Evolutionary conservation across 768 basidiomycete genomes (phyloP).

Genomic region (Suillus weaverae): DNA sequence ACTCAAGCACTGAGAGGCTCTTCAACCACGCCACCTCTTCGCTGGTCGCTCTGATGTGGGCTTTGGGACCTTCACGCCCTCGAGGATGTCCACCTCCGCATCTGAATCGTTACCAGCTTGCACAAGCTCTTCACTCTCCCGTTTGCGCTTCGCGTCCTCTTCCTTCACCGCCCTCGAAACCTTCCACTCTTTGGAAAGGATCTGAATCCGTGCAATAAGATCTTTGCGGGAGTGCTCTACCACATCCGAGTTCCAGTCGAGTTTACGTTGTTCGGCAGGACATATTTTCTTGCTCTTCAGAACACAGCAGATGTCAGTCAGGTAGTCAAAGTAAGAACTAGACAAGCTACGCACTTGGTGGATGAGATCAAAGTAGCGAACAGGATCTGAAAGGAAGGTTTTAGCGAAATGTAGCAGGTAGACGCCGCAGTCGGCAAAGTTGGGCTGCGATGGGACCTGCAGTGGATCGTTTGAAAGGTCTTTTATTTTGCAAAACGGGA

Average conservation of each 20-base stretch:
- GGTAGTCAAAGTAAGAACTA: not conserved
- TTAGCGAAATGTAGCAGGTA: slow-evolving; percentile 87
- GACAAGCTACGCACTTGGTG: slow-evolving; percentile 24
- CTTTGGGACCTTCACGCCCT: slow-evolving; percentile 23
- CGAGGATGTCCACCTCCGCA: slow-evolving; percentile 41
- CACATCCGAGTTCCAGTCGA: slow-evolving; percentile 53
- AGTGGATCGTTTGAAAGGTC: not conserved
- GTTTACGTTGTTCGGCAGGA: slow-evolving; percentile 39
- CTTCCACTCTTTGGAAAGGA: slow-evolving; percentile 57
- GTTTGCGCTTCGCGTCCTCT: slow-evolving; percentile 30
- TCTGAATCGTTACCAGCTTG: slow-evolving; percentile 31
- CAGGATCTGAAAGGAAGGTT: slow-evolving; percentile 69
- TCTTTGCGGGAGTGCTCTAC: slow-evolving; percentile 48
- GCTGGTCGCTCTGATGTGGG: slow-evolving; percentile 15
- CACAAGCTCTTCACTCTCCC: slow-evolving; percentile 23
- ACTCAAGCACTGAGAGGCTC: not conserved
- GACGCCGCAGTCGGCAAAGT: slow-evolving; percentile 90
- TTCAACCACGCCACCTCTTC: slow-evolving; percentile 28
- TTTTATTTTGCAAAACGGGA: not conserved
- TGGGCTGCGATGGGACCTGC: slow-evolving; percentile 86
- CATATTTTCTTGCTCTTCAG: slow-evolving; percentile 32
- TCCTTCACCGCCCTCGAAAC: slow-evolving; percentile 41
- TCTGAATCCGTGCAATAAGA: slow-evolving; percentile 41
- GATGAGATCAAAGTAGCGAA: slow-evolving; percentile 50
- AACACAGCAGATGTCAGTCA: slow-evolving; percentile 7